Conservation (phyloP, 2,329 filamentous ascomycete genomes). For the Aspergillus pseudoviridinutans region DNA sequence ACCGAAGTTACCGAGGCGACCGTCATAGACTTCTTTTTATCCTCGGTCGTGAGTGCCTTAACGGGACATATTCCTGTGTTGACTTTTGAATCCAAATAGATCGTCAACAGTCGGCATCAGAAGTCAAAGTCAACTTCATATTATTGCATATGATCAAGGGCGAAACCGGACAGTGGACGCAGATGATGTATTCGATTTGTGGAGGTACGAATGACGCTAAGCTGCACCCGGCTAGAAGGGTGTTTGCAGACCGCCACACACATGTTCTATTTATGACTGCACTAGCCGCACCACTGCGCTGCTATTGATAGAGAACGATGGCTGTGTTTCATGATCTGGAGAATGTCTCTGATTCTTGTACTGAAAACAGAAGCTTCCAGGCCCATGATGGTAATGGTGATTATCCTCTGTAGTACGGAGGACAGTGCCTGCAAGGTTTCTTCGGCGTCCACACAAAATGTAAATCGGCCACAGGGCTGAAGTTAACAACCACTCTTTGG, state of each 20-base stretch:
- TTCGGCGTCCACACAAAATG: not conserved
- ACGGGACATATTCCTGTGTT: not conserved
- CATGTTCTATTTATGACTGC: not conserved
- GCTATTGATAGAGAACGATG: not conserved
- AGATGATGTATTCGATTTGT: not conserved
- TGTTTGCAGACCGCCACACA: not conserved
- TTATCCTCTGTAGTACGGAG: not conserved
- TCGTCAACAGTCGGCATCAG: not conserved
- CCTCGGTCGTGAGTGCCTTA: not conserved
- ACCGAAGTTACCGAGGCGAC: not conserved
- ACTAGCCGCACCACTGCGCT: not conserved
- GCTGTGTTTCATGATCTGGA: not conserved
- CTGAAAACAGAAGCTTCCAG: not conserved
- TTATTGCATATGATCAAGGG: not conserved
- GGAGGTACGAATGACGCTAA: not conserved
- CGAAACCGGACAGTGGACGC: not conserved
- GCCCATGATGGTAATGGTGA: not conserved
- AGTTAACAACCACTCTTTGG: slow-evolving; percentile 13
- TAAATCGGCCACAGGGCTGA: slow-evolving; percentile 3
- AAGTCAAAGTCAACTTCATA: not conserved
- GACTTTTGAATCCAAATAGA: not conserved
- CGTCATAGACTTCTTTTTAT: not conserved
- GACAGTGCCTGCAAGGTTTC: not conserved
- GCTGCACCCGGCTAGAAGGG: not conserved
- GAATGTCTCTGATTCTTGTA: not conserved